Percentiles rank a stretch among this genome's conserved stretches.
Evolutionary conservation across 148 eudicot species (phyloP).

Genomic region (Camellia granthamiana): DNA sequence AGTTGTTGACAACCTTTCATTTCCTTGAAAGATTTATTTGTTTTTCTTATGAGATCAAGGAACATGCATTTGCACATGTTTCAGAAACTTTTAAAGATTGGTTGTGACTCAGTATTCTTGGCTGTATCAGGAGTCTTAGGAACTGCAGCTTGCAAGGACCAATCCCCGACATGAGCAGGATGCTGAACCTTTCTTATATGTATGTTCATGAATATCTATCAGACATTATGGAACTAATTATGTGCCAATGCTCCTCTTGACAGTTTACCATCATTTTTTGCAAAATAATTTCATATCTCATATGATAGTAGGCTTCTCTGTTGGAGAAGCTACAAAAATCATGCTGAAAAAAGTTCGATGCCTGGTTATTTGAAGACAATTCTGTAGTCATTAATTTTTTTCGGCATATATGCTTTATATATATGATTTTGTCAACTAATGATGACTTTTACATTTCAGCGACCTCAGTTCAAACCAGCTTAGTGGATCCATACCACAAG

Average conservation of each 20-base stretch:
- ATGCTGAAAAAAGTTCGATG: not conserved
- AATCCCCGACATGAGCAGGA: conserved; percentile 63
- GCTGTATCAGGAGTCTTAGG: conserved; percentile 70
- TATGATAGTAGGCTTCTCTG: not conserved
- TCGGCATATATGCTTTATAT: not conserved
- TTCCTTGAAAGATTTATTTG: not conserved
- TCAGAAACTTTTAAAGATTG: not conserved
- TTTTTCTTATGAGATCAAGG: not conserved
- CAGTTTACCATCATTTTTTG: not conserved
- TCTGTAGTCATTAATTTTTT: not conserved
- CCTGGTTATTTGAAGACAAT: not conserved
- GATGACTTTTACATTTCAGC: conserved; percentile 38
- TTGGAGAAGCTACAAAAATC: not conserved
- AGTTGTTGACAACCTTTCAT: not conserved
- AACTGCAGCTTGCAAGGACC: conserved; percentile 73
- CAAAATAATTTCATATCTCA: not conserved
- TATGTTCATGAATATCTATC: conserved; percentile 31
- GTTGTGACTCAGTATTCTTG: conserved; percentile 7
- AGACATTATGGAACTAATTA: not conserved
- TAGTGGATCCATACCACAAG: conserved; percentile 56
- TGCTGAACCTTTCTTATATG: conserved; percentile 57
- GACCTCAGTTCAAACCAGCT: conserved; percentile 68
- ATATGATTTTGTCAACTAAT: not conserved
- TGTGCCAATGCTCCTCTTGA: not conserved
- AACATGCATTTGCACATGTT: not conserved